A percentile compares a stretch with the other conserved stretches of the same genome.
phyloP scores from a whole-genome alignment of 2,329 filamentous ascomycete species.

The Stachybotrys echinatus region DNA sequence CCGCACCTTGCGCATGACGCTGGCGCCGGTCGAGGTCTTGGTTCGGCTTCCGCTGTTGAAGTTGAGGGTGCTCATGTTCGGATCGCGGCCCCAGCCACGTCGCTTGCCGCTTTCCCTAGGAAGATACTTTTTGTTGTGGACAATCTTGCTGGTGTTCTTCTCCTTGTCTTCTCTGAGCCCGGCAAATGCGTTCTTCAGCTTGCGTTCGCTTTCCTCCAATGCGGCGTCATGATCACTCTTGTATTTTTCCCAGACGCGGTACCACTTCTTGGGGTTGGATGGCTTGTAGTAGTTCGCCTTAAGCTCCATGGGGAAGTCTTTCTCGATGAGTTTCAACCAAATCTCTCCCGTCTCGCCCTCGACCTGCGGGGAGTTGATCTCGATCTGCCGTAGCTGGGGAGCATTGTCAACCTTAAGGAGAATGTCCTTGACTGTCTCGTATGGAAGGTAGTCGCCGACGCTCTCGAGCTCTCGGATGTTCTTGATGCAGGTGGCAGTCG shows the following conservation, averaged over 20 bases:
- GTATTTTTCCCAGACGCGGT: conserved; percentile 70
- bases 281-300: conserved; percentile 60
- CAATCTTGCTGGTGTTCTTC: conserved; percentile 51
- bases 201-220: conserved; percentile 54
- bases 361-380: conserved; percentile 72
- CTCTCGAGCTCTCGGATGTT: conserved; percentile 56
- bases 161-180: conserved; percentile 53
- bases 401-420: conserved; percentile 68
- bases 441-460: conserved; percentile 66
- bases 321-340: conserved; percentile 74
- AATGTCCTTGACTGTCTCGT: conserved; percentile 56
- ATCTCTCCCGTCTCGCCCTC: conserved; percentile 63
- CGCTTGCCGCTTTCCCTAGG: conserved; percentile 32
- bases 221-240: conserved; percentile 52
- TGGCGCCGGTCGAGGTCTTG: conserved; percentile 45
- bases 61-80: conserved; percentile 26
- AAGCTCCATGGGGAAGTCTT: conserved; percentile 64
- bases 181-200: conserved; percentile 51
- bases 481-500: conserved; percentile 44
- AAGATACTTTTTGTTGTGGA: conserved; percentile 41
- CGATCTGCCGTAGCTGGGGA: conserved; percentile 68
- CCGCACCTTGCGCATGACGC: conserved; percentile 50
- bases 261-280: conserved; percentile 65
- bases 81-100: conserved; percentile 20
- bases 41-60: conserved; percentile 46